Conservation (phyloP, 805 yeast genomes). For the Ogataea pini region DNA sequence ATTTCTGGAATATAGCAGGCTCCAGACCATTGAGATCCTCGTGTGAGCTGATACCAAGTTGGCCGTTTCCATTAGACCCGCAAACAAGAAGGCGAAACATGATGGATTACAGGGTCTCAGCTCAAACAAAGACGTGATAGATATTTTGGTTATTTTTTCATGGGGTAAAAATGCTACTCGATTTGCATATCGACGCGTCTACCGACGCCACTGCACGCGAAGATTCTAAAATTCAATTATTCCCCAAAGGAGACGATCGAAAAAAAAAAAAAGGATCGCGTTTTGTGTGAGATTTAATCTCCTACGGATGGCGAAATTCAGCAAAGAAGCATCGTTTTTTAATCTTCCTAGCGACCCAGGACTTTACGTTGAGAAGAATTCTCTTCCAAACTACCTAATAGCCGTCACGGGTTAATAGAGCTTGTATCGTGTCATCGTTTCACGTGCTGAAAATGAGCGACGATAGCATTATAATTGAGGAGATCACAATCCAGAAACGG, state of each 20-base stretch:
- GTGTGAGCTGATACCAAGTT: constrained; percentile 61
- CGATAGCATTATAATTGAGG: constrained; percentile 18
- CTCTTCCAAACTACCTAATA: neutral
- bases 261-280: constrained; percentile 1
- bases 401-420: neutral
- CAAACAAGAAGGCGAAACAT: constrained; percentile 46
- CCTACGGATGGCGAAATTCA: neutral
- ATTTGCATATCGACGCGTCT: neutral
- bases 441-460: constrained; percentile 17
- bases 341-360: neutral
- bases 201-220: constrained; percentile 13
- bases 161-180: neutral
- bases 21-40: constrained; percentile 47
- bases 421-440: neutral
- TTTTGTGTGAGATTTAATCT: constrained; percentile 1
- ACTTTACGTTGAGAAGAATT: neutral
- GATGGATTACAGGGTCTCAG: constrained; percentile 7
- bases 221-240: neutral
- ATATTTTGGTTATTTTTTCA: neutral
- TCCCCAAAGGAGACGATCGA: neutral
- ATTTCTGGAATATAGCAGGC: constrained; percentile 6
- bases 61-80: constrained; percentile 85
- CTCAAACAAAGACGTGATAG: too few relatives aligned
- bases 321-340: neutral
- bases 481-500: constrained; percentile 6